Evolutionary conservation across 768 basidiomycete species (phyloP).

Genomic region (Jaapia argillacea): DNA sequence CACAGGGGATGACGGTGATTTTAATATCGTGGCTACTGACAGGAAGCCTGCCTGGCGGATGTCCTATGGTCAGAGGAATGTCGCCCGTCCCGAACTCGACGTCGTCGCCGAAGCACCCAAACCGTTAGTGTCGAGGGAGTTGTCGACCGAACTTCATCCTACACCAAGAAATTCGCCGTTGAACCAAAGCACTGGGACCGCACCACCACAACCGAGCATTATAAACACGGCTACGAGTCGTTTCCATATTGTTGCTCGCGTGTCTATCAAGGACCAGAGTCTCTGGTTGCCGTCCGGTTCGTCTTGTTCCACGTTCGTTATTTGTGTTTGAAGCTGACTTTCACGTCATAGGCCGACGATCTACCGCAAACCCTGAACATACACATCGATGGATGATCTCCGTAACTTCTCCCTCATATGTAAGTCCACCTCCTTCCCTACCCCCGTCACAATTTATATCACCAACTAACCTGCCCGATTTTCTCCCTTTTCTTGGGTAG

Average conservation of each 20-base stretch:
- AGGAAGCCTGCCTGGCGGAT: slow-evolving; percentile 21
- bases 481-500: too few relatives aligned
- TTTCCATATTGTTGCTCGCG: slow-evolving; percentile 36
- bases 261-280: slow-evolving; percentile 34
- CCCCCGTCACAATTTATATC: not conserved
- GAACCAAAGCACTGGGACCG: not conserved
- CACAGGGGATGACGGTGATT: slow-evolving; percentile 7
- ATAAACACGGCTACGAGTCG: too few relatives aligned
- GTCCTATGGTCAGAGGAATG: slow-evolving; percentile 29
- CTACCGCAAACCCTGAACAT: slow-evolving; percentile 11
- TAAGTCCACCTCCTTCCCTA: too few relatives aligned
- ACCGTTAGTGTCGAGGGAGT: too few relatives aligned
- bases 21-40: not conserved
- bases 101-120: slow-evolving; percentile 10
- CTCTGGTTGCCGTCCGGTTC: slow-evolving; percentile 31
- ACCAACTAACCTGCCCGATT: not conserved
- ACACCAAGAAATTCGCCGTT: too few relatives aligned
- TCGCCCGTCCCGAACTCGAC: slow-evolving; percentile 28
- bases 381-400: slow-evolving; percentile 40
- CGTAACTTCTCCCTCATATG: slow-evolving; percentile 37
- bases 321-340: not conserved
- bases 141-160: too few relatives aligned
- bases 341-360: slow-evolving; percentile 21
- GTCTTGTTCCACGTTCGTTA: slow-evolving; percentile 6
- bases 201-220: not conserved